Percentiles rank a stretch among this genome's conserved stretches.
phyloP scores from a whole-genome alignment of 164 flowering plant species.

The Sextonia rubra region DNA sequence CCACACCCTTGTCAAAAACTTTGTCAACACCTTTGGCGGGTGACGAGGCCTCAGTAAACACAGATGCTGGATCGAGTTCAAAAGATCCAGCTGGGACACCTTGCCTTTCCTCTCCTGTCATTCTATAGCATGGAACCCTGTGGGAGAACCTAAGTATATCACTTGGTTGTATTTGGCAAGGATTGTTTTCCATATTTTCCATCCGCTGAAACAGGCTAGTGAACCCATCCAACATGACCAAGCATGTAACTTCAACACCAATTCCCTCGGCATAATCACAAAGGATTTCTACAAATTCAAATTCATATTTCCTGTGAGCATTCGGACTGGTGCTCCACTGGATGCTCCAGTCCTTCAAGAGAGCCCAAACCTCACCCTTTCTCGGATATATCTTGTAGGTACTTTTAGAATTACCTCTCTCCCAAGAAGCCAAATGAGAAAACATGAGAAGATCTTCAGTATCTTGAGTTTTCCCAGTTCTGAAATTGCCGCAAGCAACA shows the following conservation, averaged over 20 bases:
- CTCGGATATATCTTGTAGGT: slow-evolving; percentile 40
- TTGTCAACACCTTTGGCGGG: slow-evolving; percentile 5
- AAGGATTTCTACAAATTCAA: slow-evolving; percentile 52
- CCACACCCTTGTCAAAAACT: slow-evolving; percentile 1
- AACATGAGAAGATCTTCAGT: slow-evolving; percentile 33
- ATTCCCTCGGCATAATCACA: slow-evolving; percentile 28
- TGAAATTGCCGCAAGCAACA: slow-evolving; percentile 41
- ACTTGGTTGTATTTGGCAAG: slow-evolving; percentile 22
- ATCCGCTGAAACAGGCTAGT: slow-evolving; percentile 33
- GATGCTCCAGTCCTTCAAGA: slow-evolving; percentile 53
- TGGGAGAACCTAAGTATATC: slow-evolving; percentile 56
- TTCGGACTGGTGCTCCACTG: slow-evolving; percentile 44
- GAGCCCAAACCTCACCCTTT: slow-evolving; percentile 66
- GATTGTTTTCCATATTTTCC: neutral
- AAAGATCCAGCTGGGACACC: slow-evolving; percentile 47
- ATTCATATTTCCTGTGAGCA: slow-evolving; percentile 27
- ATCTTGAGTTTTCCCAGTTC: slow-evolving; percentile 17
- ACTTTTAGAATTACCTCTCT: slow-evolving; percentile 1
- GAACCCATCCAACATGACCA: slow-evolving; percentile 48
- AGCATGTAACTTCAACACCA: slow-evolving; percentile 38
- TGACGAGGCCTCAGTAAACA: slow-evolving; percentile 20
- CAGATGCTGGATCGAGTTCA: slow-evolving; percentile 60
- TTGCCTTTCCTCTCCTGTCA: slow-evolving; percentile 44
- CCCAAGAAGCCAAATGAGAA: slow-evolving; percentile 34
- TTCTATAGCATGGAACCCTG: slow-evolving; percentile 40